phyloP scores from a whole-genome alignment of 768 basidiomycete genomes.

The Rhizopogon vulgaris region DNA sequence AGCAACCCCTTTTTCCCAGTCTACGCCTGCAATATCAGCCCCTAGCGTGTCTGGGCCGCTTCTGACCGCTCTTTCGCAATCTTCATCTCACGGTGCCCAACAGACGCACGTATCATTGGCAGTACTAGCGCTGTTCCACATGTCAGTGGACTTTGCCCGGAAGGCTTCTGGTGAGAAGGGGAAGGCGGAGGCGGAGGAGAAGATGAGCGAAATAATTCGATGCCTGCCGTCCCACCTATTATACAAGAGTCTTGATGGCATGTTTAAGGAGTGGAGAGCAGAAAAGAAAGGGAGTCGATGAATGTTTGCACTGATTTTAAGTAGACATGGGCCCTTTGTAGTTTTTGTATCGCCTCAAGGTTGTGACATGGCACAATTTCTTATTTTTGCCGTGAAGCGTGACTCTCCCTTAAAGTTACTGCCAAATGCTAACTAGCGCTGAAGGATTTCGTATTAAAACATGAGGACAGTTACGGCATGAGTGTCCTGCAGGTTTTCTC shows the following conservation, averaged over 20 bases:
- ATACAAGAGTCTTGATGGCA: slow-evolving; percentile 88
- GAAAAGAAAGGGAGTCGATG: slow-evolving; percentile 69
- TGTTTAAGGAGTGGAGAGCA: slow-evolving; percentile 89
- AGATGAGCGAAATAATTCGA: slow-evolving; percentile 84
- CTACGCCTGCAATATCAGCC: slow-evolving; percentile 53
- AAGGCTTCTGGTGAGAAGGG: slow-evolving; percentile 64
- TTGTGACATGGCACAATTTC: neutral
- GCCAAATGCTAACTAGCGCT: no score
- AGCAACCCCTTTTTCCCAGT: slow-evolving; percentile 62
- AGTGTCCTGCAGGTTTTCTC: neutral
- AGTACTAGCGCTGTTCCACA: slow-evolving; percentile 84
- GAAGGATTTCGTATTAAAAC: neutral
- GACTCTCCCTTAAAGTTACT: neutral
- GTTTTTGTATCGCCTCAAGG: neutral
- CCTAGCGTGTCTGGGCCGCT: slow-evolving; percentile 65
- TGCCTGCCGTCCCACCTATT: slow-evolving; percentile 82
- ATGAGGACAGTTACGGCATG: neutral
- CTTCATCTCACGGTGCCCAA: slow-evolving; percentile 76
- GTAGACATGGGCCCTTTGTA: neutral
- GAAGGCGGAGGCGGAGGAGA: slow-evolving; percentile 65
- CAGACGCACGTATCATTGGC: slow-evolving; percentile 95
- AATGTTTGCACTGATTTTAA: neutral
- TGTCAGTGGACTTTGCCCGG: slow-evolving; percentile 76
- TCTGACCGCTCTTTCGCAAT: slow-evolving; percentile 61
- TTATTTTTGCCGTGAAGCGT: neutral